Evolutionary conservation across 331 rosid species (phyloP), one percentile per base, ranked within the genome.

Genomic region (Rhamnella rubrinervis): DNA sequence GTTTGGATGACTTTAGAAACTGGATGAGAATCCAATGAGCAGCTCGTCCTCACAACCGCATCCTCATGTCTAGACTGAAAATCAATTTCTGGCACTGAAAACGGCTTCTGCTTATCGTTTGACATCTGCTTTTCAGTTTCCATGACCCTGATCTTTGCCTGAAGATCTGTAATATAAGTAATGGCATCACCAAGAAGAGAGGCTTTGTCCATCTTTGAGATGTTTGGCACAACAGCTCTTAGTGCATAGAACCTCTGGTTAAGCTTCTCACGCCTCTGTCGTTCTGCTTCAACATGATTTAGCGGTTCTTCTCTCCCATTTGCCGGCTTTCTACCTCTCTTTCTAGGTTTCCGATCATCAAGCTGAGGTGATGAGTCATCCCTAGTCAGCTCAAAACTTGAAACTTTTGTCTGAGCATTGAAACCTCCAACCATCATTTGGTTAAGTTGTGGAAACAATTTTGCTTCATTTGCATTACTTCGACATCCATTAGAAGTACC

Each of bases 291-390:
- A 63, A 92, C 98, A 17, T 92, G 98, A 75, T 92, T 92, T 67
- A 89, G 72, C 1, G 98, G 96, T 62, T 92, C 98, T 87, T 92
- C 98, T 66, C 98, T 85, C 51, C 97, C 98, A 78, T 92, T 92
- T n/a, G 98, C 93, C 28, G 98, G 98, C 77, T 92, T 92, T 74
- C 98, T 83, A 63, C 98, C 98, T 74, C 98, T 85, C 82, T 92
- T 92, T 60, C 96, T 86, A 9, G 98, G 98, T 71, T 93, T 93
- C 59, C 85, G 77, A 72, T 93, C 98, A 63, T 90, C 98, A 31
- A 81, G 80, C 67, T 75, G 97, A 67, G 86, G 73, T 1, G 87
- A 82, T 9, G 87, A 81, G 35, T 93, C 98, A 50, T 93, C 98
- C 66, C 81, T 86, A 13, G 86, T 82, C 5, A 83, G 80, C 68